Evolutionary conservation across 352 stramenopile species (phyloP).

Genomic region (Pythium aristosporum): DNA sequence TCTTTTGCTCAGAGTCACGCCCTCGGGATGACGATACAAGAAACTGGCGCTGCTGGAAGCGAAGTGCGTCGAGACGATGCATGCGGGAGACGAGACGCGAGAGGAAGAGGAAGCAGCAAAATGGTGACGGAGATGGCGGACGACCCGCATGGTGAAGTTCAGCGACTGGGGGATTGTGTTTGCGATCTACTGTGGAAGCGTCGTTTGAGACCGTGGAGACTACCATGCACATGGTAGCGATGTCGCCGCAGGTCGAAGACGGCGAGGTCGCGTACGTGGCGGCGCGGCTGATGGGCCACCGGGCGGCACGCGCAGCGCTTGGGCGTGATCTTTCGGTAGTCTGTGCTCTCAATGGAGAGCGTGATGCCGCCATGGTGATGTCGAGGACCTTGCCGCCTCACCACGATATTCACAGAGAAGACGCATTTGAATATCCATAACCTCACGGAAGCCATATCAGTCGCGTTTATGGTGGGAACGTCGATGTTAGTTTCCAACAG

Average conservation of each 20-base stretch:
- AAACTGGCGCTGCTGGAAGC: constrained; percentile 33
- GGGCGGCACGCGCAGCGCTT: constrained; percentile 22
- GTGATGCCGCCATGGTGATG: no score
- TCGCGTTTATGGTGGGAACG: no score
- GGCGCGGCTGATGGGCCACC: not conserved
- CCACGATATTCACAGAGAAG: no score
- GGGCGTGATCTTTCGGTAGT: not conserved
- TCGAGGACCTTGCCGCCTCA: no score
- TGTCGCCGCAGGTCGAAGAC: constrained; percentile 21
- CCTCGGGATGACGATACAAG: constrained; percentile 28
- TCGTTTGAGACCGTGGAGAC: not conserved
- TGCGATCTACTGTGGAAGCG: not conserved
- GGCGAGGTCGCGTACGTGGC: constrained; percentile 20
- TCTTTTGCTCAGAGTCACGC: no score
- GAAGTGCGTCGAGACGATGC: constrained; percentile 22
- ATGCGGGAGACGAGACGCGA: not conserved
- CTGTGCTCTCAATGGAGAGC: no score
- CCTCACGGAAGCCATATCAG: no score
- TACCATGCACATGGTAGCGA: not conserved
- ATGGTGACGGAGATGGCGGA: constrained; percentile 1
- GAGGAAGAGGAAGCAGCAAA: not conserved
- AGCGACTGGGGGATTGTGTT: constrained; percentile 19
- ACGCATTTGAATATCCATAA: no score
- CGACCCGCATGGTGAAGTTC: constrained; percentile 42
- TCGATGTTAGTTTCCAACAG: no score